Evolutionary conservation across 306 rosid genomes (phyloP).

Genomic region (Lupinus albus): DNA sequence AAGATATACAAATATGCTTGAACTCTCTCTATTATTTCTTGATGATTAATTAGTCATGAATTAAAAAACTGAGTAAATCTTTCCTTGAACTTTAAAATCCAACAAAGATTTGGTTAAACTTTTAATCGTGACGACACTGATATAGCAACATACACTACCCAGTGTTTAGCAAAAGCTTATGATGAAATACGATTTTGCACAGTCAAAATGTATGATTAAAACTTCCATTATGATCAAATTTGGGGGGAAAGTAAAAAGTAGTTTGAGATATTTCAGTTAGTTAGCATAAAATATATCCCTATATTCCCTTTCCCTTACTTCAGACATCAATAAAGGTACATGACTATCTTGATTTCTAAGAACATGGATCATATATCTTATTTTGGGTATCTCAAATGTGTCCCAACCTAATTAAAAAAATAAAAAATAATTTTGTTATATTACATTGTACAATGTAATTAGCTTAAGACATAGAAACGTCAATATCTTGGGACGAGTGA

Average conservation of each 20-base stretch:
- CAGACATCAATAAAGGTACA: background rate
- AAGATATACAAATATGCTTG: too few relatives aligned
- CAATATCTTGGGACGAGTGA: too few relatives aligned
- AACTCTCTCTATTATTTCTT: too few relatives aligned
- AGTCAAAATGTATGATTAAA: background rate
- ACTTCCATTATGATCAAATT: background rate
- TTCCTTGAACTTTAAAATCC: too few relatives aligned
- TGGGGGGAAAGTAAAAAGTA: background rate
- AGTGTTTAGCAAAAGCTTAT: slow-evolving; percentile 13
- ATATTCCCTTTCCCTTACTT: background rate
- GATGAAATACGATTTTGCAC: background rate
- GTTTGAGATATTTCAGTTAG: background rate
- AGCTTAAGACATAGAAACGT: too few relatives aligned
- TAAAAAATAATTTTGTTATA: too few relatives aligned
- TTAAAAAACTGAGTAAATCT: too few relatives aligned
- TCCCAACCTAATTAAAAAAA: too few relatives aligned
- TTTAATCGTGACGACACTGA: slow-evolving; percentile 8
- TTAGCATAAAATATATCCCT: background rate
- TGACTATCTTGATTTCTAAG: background rate
- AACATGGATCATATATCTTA: too few relatives aligned
- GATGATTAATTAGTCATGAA: too few relatives aligned
- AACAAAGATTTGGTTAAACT: slow-evolving; percentile 25
- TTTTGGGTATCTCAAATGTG: too few relatives aligned
- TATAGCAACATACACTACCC: slow-evolving; percentile 35
- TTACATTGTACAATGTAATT: too few relatives aligned